Evolutionary conservation across 768 basidiomycete genomes (phyloP), one percentile per base, ranked within the genome.

Genomic region (Podaxis carcinomalis): DNA sequence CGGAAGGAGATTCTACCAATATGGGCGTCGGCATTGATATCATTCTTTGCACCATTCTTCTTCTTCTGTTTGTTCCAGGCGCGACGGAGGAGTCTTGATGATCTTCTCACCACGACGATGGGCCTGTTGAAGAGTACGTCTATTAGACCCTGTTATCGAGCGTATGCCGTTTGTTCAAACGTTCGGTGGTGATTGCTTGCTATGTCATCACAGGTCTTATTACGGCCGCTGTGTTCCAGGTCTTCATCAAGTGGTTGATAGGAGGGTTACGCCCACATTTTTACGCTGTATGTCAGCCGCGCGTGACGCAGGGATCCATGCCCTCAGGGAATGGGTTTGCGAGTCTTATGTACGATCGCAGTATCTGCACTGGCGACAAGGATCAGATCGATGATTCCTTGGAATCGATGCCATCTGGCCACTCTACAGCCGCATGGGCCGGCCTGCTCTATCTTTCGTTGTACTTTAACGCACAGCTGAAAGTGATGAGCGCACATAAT

Each of bases 351-450:
- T 85, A 81, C 63, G 76, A 80, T 63, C 74, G 82, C 4, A 69
- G 67, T 9, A 68, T 85, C 57, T 86, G 85, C 72, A 85, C 82
- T 0, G 84, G 85, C 14, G 79, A 86, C 70, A 65, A 69, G 53
- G 79, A 83, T 40, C 68, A 80, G 57, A 84, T 86, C 68, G 77
- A 85, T 67, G 85, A 85, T 63, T 74, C 81, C 0, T 72, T 85
- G 16, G 81, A 84, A 66, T 82, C 77, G 3, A 79, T 83, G 74
- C 82, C 83, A 4, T 83, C 81, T 2, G 83, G 83, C 3, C 84
- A 86, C 63, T 79, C 81, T 6, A 85, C 83, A 1, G 83, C 83
- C 7, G 81, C 79, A 1, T 85, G 82, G 73, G 84, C 82, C 1
- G 83, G 82, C 0, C 70, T 83, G n/a, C 71, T 83, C 23, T 81